These are phyloP conservation scores for Tripterygium wilfordii DNA, from an alignment of 177 flowering plant species.

Conservation along the genomic window DNA sequence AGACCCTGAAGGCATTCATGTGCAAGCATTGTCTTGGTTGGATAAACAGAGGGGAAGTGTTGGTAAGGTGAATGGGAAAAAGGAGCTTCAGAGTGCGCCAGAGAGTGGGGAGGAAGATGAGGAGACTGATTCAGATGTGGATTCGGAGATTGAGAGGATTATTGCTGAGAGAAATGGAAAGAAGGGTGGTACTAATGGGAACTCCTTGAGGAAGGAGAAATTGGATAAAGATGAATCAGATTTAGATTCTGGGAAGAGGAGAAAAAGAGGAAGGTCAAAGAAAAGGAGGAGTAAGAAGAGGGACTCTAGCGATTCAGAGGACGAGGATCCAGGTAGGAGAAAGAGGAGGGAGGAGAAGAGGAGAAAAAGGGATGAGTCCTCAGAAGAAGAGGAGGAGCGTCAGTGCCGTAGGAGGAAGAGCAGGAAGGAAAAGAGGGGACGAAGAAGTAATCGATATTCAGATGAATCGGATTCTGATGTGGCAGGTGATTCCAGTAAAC, in stretches of 20 bases:
- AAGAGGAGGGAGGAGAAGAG: slow-evolving; percentile 46
- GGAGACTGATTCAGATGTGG: slow-evolving; percentile 77
- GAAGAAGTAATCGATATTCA: slow-evolving; percentile 41
- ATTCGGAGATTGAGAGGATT: slow-evolving; percentile 84
- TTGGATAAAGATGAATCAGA: slow-evolving; percentile 42
- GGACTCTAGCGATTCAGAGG: slow-evolving; percentile 32
- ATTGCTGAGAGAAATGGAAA: slow-evolving; percentile 65
- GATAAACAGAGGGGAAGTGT: slow-evolving; percentile 60
- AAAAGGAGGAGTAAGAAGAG: slow-evolving; percentile 40
- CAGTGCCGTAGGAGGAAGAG: slow-evolving; percentile 25
- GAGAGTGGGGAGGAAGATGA: slow-evolving; percentile 64
- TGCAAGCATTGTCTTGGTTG: slow-evolving; percentile 35
- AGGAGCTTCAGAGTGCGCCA: slow-evolving; percentile 27
- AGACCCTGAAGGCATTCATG: slow-evolving; percentile 43
- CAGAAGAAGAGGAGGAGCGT: slow-evolving; percentile 27
- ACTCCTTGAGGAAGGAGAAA: slow-evolving; percentile 24
- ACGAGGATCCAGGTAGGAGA: slow-evolving; percentile 44
- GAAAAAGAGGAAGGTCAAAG: slow-evolving; percentile 54
- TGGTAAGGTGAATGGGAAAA: slow-evolving; percentile 20
- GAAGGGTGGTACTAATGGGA: slow-evolving; percentile 34
- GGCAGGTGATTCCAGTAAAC: slow-evolving; percentile 28
- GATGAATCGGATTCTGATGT: no score
- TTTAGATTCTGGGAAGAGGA: slow-evolving; percentile 44
- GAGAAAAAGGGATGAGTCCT: slow-evolving; percentile 40
- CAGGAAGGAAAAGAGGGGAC: slow-evolving; percentile 59